Base-by-base conservation (phyloP, 169 alveolate genomes). In the Besnoitia besnoiti region DNA sequence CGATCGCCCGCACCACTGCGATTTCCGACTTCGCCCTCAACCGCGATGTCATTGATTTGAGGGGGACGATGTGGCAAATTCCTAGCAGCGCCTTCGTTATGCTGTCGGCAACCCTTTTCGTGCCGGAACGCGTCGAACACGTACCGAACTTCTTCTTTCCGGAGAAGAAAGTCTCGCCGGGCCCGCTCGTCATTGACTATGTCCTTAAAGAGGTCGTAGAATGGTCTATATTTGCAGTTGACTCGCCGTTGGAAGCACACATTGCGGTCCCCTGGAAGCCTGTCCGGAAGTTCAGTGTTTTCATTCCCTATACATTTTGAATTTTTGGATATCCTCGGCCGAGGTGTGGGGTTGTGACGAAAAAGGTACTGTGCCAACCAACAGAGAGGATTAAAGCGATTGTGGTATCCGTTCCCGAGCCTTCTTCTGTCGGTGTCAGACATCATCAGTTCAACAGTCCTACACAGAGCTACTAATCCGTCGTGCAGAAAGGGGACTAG, bases 141-240 rank as follows among this genome's bases (percentile, higher is more conserved):
- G 21, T 77, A 59, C 87, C 40, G 7, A 37, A 77, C 87, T 35
- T 77, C 87, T 39, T 77, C 87, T 77, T 42, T 24, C 33, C 87
- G 87, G 40, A 77, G 87, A 21, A 77, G 87, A 30, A 77, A 77
- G 87, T 77, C 87, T 4, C 87, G 50, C 40, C 87, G 87, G 51
- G 61, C 59, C 59, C 87, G 7, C 21, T 77, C 87, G 37, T 77
- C 87, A 46, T 77, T 59, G 3, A 77, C 87, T 39, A 77, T 77
- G 59, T 77, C 87, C 47, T 77, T 77, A 16, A 77, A 19, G 10
- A 77, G 61, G n/a, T 42, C 62, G 61, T 77, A 77, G 35, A 77
- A 77, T 7, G 87, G 40, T 24, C 42, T 37, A 30, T n/a, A 46
- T 35, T 14, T 8, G 42, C 59, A 44, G 61, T 40, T 77, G 42